Evolutionary conservation across 148 eudicot genomes (phyloP).

Genomic region (Drosera capensis): DNA sequence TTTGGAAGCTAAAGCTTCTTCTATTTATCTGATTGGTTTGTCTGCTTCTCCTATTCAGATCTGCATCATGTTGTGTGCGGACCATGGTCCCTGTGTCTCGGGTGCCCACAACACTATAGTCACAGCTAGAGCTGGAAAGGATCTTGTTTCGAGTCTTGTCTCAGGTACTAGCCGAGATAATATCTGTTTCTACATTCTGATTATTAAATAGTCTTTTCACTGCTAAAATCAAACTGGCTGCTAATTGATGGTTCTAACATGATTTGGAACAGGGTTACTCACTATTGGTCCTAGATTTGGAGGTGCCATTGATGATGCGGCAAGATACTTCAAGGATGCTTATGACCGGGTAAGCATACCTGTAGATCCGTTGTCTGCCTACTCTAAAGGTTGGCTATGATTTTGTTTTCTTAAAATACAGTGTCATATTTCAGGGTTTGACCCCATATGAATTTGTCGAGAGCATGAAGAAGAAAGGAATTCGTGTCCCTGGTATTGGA

Average conservation of each 20-base stretch:
- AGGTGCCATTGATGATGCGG: conserved; percentile 98
- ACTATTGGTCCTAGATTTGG: conserved; percentile 98
- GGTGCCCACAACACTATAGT: conserved; percentile 98
- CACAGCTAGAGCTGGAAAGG: conserved; percentile 98
- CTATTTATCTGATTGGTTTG: not conserved
- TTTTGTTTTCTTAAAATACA: conserved; percentile 10
- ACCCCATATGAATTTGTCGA: conserved; percentile 91
- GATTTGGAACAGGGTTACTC: conserved; percentile 48
- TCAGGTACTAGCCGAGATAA: conserved; percentile 31
- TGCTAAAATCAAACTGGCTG: not conserved
- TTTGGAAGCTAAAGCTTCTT: not conserved
- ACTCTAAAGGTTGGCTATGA: conserved; percentile 1
- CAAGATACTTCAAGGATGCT: conserved; percentile 95
- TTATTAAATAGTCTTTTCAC: not conserved
- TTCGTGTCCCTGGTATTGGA: conserved; percentile 98
- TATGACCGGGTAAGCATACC: conserved; percentile 56
- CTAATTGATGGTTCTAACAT: not conserved
- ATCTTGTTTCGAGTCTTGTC: conserved; percentile 92
- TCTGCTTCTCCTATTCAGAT: conserved; percentile 30
- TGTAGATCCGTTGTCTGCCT: not conserved
- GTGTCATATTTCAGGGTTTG: conserved; percentile 75
- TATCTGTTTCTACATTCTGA: not conserved
- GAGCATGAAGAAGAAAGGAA: conserved; percentile 95
- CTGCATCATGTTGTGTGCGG: conserved; percentile 93
- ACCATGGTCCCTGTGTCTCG: conserved; percentile 98